phyloP scores from a whole-genome alignment of 805 yeast genomes.

The Candida namnaoensis region DNA sequence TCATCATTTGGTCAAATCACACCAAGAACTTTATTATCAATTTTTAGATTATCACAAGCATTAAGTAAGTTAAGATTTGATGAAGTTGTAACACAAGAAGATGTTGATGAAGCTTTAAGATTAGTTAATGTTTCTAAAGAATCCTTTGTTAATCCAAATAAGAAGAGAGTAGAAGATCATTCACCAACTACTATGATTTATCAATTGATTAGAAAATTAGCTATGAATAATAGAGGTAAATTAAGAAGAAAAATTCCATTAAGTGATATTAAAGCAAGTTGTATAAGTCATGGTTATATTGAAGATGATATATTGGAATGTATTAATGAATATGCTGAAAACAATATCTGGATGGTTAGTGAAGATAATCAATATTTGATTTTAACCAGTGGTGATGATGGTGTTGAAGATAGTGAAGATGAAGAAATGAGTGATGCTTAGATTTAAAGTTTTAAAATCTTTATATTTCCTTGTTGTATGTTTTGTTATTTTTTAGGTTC shows the following conservation, averaged over 20 bases:
- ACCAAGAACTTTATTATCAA: constrained; percentile 89
- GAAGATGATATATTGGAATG: constrained; percentile 70
- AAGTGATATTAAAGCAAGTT: constrained; percentile 50
- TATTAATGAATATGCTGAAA: constrained; percentile 60
- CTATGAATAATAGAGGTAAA: constrained; percentile 28
- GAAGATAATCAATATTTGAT: constrained; percentile 62
- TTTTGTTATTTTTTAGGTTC: too few relatives aligned
- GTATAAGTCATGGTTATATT: constrained; percentile 77
- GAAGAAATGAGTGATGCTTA: constrained; percentile 3
- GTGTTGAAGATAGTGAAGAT: constrained; percentile 11
- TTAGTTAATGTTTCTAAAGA: constrained; percentile 81
- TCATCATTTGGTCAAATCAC: constrained; percentile 86
- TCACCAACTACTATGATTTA: constrained; percentile 63
- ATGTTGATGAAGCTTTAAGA: constrained; percentile 94
- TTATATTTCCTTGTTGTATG: too few relatives aligned
- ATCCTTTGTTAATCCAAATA: constrained; percentile 51
- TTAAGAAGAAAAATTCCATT: constrained; percentile 25
- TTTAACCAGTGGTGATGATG: constrained; percentile 37
- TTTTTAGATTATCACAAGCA: constrained; percentile 90
- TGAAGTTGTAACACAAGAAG: constrained; percentile 58
- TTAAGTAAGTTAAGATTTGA: constrained; percentile 84
- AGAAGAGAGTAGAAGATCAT: constrained; percentile 47
- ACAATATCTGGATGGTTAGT: constrained; percentile 69
- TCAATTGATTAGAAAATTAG: constrained; percentile 57
- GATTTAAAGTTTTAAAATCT: too few relatives aligned